These are phyloP conservation scores for Clitopilus hobsonii DNA, from an alignment of 768 basidiomycete species.

Conservation along the genomic window DNA sequence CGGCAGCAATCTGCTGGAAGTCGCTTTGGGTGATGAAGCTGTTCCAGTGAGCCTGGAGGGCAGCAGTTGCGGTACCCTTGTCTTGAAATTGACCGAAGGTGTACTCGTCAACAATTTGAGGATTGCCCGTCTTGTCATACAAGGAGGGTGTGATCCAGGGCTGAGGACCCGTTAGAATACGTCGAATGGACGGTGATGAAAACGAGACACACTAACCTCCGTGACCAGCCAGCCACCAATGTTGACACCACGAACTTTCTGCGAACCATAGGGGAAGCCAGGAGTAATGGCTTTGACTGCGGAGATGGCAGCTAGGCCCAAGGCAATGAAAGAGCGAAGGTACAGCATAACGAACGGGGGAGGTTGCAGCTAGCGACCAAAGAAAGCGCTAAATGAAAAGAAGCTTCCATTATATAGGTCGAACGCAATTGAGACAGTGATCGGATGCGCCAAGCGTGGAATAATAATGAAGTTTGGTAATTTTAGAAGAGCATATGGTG, in stretches of 20 bases:
- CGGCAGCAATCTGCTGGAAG: slow-evolving; percentile 67
- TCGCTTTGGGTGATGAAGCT: slow-evolving; percentile 84
- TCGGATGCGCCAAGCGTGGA: slow-evolving; percentile 1
- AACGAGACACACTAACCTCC: slow-evolving; percentile 26
- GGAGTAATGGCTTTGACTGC: slow-evolving; percentile 32
- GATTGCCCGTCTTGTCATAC: slow-evolving; percentile 63
- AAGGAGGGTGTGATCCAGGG: slow-evolving; percentile 79
- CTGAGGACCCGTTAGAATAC: slow-evolving; percentile 21
- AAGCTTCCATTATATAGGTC: slow-evolving; percentile 8
- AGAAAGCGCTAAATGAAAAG: background rate
- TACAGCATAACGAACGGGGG: slow-evolving; percentile 8
- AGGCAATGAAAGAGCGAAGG: slow-evolving; percentile 16
- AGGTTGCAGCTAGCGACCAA: slow-evolving; percentile 2
- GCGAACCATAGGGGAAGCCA: slow-evolving; percentile 68
- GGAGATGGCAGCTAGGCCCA: slow-evolving; percentile 23
- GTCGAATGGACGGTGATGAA: slow-evolving; percentile 6
- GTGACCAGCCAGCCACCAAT: slow-evolving; percentile 59
- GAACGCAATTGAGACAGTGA: slow-evolving; percentile 3
- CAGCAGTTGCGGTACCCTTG: slow-evolving; percentile 38
- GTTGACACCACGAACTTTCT: slow-evolving; percentile 80
- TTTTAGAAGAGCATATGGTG: background rate
- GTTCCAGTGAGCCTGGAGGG: slow-evolving; percentile 67
- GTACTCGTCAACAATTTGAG: slow-evolving; percentile 68
- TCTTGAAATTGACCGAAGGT: slow-evolving; percentile 68
- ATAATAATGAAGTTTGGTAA: background rate